Evolutionary conservation across 768 basidiomycete genomes (phyloP), one percentile per base, ranked within the genome.

Genomic region (Mycena chlorophos): DNA sequence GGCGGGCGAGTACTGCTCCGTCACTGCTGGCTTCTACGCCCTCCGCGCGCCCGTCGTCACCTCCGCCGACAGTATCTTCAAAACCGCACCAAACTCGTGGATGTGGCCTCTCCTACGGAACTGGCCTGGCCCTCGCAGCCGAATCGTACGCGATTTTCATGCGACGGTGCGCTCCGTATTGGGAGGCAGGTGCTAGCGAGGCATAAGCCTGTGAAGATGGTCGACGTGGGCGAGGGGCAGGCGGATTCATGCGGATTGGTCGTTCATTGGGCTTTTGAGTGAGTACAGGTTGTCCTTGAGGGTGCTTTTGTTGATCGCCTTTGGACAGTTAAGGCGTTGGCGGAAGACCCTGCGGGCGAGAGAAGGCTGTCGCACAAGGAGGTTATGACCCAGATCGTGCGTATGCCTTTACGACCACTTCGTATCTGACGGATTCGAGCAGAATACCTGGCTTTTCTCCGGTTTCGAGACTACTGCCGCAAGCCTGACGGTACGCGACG

Each of bases 1-100:
- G 25, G 59, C 63, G 3, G 72, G 73, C n/a, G 59, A 70, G n/a
- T 50, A 61, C 40, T 61, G 68, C 47, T 49, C 54, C 22, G 63
- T 71, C 37, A 66, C 68, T 2, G 66, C 68, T 12, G 56, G 54
- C 4, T 58, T 65, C 37, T 52, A 61, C 30, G 34, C 49, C 2
- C 56, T 63, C 25, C 19, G 55, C 2, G 47, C 54, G 1, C 39
- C 45, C 4, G 8, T 8, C 26, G 26, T 19, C 22, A 58, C 47
- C n/a, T 23, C 19, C 4, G 25, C 60, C 6, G 55, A 57, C 40
- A 51, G 26, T 8, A 50, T 61, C 16, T 61, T 57, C 20, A 51
- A 49, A 14, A 28, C 54, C 2, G 55, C 55, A 10, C 25, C 56
- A 0, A 19, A 2, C 5, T 13, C 45, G 4, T 46, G 45, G 45